phyloP scores from a whole-genome alignment of 352 stramenopile species.

The Peronospora farinosa region DNA sequence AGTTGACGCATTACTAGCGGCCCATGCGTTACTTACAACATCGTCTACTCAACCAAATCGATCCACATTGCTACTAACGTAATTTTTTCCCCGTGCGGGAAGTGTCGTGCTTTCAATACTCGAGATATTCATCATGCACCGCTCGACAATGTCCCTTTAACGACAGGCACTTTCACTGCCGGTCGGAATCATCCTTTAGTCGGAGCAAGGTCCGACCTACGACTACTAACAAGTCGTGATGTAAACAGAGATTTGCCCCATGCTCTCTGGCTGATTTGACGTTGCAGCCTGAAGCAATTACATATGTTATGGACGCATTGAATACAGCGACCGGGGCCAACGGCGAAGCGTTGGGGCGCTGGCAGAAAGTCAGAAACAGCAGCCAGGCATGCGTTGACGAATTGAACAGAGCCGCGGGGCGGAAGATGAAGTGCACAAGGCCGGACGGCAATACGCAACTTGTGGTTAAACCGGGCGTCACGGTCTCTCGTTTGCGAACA shows the following conservation, averaged over 20 bases:
- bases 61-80: neutral
- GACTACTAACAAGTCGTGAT: constrained; percentile 1
- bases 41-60: neutral
- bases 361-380: constrained; percentile 22
- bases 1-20: constrained; percentile 19
- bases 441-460: constrained; percentile 12
- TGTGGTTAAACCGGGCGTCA: constrained; percentile 11
- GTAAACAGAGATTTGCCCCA: neutral
- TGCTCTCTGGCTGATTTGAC: constrained; percentile 28
- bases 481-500: neutral
- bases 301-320: neutral
- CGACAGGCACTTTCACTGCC: no score
- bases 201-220: constrained; percentile 20
- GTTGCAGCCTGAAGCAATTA: neutral
- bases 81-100: neutral
- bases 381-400: constrained; percentile 18
- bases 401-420: constrained; percentile 24
- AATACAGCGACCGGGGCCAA: constrained; percentile 6
- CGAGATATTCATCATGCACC: no score
- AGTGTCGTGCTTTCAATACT: neutral
- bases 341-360: neutral
- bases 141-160: no score
- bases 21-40: constrained; percentile 17
- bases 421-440: constrained; percentile 31
- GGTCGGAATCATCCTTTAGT: constrained; percentile 1